Evolutionary conservation across 1,139 yeast genomes (phyloP).

Genomic region (Pichia sp.): DNA sequence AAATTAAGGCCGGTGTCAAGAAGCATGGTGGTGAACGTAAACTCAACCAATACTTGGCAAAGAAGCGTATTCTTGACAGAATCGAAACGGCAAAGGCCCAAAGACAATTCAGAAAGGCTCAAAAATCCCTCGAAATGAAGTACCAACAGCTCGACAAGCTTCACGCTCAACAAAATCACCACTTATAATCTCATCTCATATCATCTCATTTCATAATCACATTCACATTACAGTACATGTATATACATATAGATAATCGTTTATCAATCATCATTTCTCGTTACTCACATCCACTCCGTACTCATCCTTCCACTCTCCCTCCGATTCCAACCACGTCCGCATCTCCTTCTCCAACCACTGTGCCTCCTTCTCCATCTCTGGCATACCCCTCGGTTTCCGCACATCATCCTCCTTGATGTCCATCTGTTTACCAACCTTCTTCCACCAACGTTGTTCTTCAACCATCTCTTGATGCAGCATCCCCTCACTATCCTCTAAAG

Average conservation of each 20-base stretch:
- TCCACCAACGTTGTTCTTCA: conserved; percentile 12
- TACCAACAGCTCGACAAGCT: conserved; percentile 12
- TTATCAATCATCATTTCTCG: no score
- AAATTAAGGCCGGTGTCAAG: conserved; percentile 62
- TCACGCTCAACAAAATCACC: conserved; percentile 8
- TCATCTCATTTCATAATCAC: no score
- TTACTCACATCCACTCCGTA: no score
- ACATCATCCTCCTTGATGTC: conserved; percentile 38
- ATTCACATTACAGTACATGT: no score
- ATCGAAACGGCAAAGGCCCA: conserved; percentile 25
- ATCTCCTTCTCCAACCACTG: conserved; percentile 39
- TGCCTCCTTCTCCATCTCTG: conserved; percentile 65
- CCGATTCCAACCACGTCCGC: no score
- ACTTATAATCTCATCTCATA: no score
- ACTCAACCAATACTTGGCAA: conserved; percentile 61
- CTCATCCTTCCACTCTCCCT: conserved; percentile 6
- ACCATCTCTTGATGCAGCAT: conserved; percentile 4
- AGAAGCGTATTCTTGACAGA: conserved; percentile 56
- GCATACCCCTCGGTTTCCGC: conserved; percentile 45
- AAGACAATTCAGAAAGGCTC: conserved; percentile 17
- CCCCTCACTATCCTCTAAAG: conserved; percentile 44
- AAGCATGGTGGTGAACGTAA: conserved; percentile 89
- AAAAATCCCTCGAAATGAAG: conserved; percentile 10
- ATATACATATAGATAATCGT: no score
- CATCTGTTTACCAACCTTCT: conserved; percentile 25